These are phyloP conservation scores for Paramecium bursaria DNA, from an alignment of 73 alveolate genomes.

Conservation along the genomic window DNA sequence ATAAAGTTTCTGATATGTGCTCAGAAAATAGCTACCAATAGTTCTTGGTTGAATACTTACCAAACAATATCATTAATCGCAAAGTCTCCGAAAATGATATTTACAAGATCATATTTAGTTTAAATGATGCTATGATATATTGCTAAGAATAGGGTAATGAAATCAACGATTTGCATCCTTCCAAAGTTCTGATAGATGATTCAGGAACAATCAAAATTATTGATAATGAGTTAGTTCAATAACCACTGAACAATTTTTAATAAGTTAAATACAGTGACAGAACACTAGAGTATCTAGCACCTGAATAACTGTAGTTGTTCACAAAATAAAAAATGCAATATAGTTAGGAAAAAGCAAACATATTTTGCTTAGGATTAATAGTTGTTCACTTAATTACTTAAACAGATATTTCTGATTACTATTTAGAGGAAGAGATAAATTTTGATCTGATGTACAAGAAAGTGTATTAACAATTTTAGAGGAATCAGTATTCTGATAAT, in stretches of 20 bases:
- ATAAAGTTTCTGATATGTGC: no score
- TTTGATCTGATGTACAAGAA: background rate
- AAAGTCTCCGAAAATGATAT: conserved; percentile 29
- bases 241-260: conserved; percentile 14
- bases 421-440: conserved; percentile 16
- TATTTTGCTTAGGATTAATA: conserved; percentile 29
- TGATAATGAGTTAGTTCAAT: background rate
- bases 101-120: conserved; percentile 7
- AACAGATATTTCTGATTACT: conserved; percentile 10
- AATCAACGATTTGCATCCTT: conserved; percentile 38
- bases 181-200: conserved; percentile 13
- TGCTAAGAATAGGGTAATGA: conserved; percentile 29
- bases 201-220: conserved; percentile 4
- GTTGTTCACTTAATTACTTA: background rate
- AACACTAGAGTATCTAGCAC: conserved; percentile 33
- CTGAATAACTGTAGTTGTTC: conserved; percentile 19
- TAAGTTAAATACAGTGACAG: conserved; percentile 44
- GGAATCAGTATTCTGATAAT: background rate
- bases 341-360: conserved; percentile 23
- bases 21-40: conserved; percentile 10
- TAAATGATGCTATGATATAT: conserved; percentile 36
- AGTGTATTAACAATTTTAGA: background rate
- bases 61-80: conserved; percentile 5
- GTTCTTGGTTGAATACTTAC: conserved; percentile 27
- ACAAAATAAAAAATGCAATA: conserved; percentile 3